Evolutionary conservation across 257 asterid species (phyloP), one percentile per base, ranked within the genome.

Genomic region (Nicotiana sylvestris): DNA sequence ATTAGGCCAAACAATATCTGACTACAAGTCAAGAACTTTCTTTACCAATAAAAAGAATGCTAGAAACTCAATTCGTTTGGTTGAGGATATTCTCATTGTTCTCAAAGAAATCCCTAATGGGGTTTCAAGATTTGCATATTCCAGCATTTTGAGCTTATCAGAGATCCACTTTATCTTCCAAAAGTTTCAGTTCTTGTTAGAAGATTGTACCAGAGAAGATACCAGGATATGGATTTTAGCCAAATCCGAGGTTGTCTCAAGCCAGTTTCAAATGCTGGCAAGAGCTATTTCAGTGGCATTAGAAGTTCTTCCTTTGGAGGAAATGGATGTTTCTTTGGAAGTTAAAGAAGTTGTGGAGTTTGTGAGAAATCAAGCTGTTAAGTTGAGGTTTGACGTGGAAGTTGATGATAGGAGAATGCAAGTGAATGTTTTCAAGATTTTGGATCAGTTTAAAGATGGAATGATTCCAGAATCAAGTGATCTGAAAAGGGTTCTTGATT

Each of bases 101-200:
- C 91, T 96, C 32, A 84, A 90, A 80, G 95, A 94, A 74, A 80
- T 90, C 8, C 89, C 17, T 69, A 58, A 21, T 37, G 85, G 67
- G 65, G 15, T 18, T 72, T 29, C 90, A 10, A 77, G 55, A 11
- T 33, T 32, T 33, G 85, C 81, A 8, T 53, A 67, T 58, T 82
- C 94, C 37, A 32, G 82, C 29, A 1, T 57, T 2, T 76, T 89
- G 33, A 82, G 90, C 92, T 83, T 95, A 56, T 91, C 98, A 3
- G 99, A 94, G 82, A 91, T 95, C 68, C 97, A 96, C 78, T 91
- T 90, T 84, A 80, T 87, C 91, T 90, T 96, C 89, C 99, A 96
- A 72, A 92, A 89, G 87, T 79, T 92, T 82, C 89, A 76, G 27
- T 92, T 87, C 88, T 85, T 94, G 70, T 66, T 95, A 55, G 90